Evolutionary conservation across 306 rosid genomes (phyloP).

Genomic region (Alnus rubra): DNA sequence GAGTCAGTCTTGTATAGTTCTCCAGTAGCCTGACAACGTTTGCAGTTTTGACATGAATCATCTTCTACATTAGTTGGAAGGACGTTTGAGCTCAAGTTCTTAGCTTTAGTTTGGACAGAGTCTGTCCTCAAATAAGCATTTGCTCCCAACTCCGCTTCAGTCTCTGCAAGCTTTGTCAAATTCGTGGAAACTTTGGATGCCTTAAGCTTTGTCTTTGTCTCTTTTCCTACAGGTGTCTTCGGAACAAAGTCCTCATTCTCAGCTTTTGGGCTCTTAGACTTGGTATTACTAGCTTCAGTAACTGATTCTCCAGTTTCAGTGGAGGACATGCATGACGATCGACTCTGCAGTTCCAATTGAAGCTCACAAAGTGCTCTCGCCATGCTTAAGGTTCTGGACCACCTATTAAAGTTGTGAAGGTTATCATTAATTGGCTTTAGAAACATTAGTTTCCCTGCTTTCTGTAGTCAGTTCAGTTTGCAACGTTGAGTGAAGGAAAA

Average conservation of each 20-base stretch:
- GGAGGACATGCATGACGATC: not conserved
- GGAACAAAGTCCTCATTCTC: conserved; percentile 30
- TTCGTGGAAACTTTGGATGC: conserved; percentile 15
- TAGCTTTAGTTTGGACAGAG: not conserved
- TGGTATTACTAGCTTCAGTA: not conserved
- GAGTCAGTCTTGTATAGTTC: conserved; percentile 13
- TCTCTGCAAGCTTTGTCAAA: conserved; percentile 10
- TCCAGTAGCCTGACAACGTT: conserved; percentile 5
- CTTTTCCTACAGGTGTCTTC: conserved; percentile 44
- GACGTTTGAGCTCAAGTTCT: not conserved
- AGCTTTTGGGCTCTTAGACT: conserved; percentile 9
- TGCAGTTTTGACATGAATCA: conserved; percentile 8
- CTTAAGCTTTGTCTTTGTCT: conserved; percentile 15
- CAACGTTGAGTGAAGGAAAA: not conserved
- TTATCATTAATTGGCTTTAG: not conserved
- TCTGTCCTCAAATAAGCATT: conserved; percentile 13
- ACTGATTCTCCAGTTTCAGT: not conserved
- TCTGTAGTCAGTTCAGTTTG: not conserved
- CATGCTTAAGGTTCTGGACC: conserved; percentile 58
- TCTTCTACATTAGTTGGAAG: conserved; percentile 22
- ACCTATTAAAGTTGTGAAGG: conserved; percentile 29
- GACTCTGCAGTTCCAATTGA: conserved; percentile 47
- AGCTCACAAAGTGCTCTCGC: conserved; percentile 55
- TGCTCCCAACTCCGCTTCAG: conserved; percentile 27
- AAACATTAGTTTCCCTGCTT: not conserved